A percentile compares a stretch with the other conserved stretches of the same genome.
Evolutionary conservation across 225 moss, liverwort and hornwort genomes (phyloP).

Genomic region (Neckera pumila): DNA sequence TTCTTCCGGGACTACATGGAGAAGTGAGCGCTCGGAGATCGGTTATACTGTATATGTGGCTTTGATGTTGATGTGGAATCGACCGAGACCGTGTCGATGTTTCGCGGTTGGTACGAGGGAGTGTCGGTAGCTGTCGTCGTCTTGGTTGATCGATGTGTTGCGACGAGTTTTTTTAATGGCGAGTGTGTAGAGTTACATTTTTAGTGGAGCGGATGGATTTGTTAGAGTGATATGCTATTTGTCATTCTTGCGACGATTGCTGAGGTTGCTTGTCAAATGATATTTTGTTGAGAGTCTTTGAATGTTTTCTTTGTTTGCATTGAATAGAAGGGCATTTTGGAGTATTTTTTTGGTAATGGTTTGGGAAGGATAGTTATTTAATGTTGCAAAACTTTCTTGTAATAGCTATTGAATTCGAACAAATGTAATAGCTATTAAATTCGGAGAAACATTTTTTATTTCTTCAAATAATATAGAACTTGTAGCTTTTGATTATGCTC

Average conservation of each 20-base stretch:
- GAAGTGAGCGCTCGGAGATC: conserved; percentile 25
- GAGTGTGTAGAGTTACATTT: not conserved
- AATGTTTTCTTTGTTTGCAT: not conserved
- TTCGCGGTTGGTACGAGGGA: not conserved
- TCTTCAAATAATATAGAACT: not conserved
- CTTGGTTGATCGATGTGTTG: not conserved
- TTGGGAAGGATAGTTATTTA: not conserved
- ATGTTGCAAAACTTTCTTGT: not conserved
- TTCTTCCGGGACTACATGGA: conserved; percentile 95
- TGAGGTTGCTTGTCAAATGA: not conserved
- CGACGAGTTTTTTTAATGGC: not conserved
- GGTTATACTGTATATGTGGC: too few species aligned
- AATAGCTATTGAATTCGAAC: not conserved
- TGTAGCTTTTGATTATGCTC: not conserved
- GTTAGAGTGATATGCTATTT: not conserved
- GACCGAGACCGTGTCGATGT: not conserved
- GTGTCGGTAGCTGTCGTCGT: not conserved
- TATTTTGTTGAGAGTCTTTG: not conserved
- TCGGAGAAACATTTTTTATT: not conserved
- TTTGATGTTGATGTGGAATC: not conserved
- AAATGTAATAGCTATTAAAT: not conserved
- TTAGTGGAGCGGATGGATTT: not conserved
- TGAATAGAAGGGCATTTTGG: not conserved
- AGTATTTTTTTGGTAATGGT: not conserved
- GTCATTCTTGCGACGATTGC: not conserved